Percentiles rank a stretch among this genome's conserved stretches.
phyloP scores from a whole-genome alignment of 768 basidiomycete genomes.

The Termitomyces sp. region DNA sequence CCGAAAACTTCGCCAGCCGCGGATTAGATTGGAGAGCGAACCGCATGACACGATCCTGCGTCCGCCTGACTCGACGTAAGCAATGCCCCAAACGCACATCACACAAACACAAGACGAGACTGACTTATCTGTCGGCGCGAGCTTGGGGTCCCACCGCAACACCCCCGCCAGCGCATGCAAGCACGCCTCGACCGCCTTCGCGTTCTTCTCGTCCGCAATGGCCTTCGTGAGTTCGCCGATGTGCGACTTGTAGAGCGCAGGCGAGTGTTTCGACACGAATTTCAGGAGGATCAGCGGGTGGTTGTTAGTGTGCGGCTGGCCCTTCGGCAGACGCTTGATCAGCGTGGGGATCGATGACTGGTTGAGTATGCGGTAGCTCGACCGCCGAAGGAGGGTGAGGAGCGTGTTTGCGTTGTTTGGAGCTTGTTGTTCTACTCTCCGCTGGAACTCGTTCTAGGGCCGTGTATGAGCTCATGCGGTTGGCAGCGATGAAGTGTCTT shows the following conservation, averaged over 20 bases:
- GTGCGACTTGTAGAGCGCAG: constrained; percentile 70
- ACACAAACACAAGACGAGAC: constrained; percentile 19
- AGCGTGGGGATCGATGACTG: constrained; percentile 81
- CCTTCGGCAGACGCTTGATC: constrained; percentile 59
- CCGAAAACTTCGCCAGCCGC: constrained; percentile 81
- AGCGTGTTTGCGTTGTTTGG: constrained; percentile 63
- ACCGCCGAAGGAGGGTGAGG: constrained; percentile 61
- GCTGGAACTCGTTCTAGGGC: constrained; percentile 67
- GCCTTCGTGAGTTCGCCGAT: constrained; percentile 71
- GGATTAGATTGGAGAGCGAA: constrained; percentile 55
- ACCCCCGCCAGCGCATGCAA: constrained; percentile 76
- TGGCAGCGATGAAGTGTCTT: background rate
- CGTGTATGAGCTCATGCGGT: background rate
- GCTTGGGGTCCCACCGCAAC: constrained; percentile 49
- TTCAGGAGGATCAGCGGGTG: constrained; percentile 49
- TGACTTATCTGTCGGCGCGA: constrained; percentile 63
- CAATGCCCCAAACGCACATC: background rate
- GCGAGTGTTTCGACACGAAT: constrained; percentile 69
- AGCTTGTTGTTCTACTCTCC: constrained; percentile 68
- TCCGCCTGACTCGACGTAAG: constrained; percentile 33
- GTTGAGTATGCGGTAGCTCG: constrained; percentile 71
- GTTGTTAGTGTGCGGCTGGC: constrained; percentile 30
- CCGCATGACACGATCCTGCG: constrained; percentile 56
- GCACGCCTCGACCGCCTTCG: constrained; percentile 52
- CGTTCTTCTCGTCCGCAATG: constrained; percentile 59